Evolutionary conservation across 164 flowering plant species (phyloP), one percentile per base, ranked within the genome.

Genomic region (Vitis cinerea): DNA sequence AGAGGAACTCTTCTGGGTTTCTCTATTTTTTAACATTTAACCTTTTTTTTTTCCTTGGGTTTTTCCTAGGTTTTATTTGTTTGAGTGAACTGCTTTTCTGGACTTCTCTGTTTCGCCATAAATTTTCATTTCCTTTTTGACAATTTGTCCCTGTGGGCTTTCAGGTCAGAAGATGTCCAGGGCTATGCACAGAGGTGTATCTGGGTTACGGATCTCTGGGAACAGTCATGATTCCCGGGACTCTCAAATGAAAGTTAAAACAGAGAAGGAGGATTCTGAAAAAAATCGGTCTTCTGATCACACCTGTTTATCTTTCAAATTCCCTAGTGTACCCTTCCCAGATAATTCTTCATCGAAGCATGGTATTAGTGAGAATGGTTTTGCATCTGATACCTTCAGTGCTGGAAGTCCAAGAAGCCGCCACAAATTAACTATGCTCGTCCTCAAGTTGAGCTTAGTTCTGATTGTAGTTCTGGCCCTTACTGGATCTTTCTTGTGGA

Each of bases 401-500:
- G 51, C 76, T 14, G 87, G 79, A 4, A 71, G 53, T 74, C 52
- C 83, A 3, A 89, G 92, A 80, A 86, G 73, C 68, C 81, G 90
- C 71, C 89, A 84, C 23, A 85, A 79, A 68, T 72, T 83, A 14
- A 68, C 74, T 23, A 19, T 88, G 81, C 63, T 78, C 1, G 63
- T 93, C 48, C 74, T 96, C 68, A 91, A 78, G 71, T 70, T 81
- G 31, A 81, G 95, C 82, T 82, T 96, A 72, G 80, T 87, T 60
- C 44, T 86, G 53, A 81, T 92, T 59, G 83, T 88, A 23, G 60
- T 92, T 75, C 81, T 88, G 73, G 97, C 99, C 60, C 78, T 96
- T 70, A 80, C 82, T 67, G 92, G 94, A 37, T 93, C 98, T 9
- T 83, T 92, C 66, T 92, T 91, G 97, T 96, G 98, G 99, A 85